A percentile compares a stretch with the other conserved stretches of the same genome.
Evolutionary conservation across 2,329 filamentous ascomycete species (phyloP).

Genomic region (Ophiostoma tasmaniense): DNA sequence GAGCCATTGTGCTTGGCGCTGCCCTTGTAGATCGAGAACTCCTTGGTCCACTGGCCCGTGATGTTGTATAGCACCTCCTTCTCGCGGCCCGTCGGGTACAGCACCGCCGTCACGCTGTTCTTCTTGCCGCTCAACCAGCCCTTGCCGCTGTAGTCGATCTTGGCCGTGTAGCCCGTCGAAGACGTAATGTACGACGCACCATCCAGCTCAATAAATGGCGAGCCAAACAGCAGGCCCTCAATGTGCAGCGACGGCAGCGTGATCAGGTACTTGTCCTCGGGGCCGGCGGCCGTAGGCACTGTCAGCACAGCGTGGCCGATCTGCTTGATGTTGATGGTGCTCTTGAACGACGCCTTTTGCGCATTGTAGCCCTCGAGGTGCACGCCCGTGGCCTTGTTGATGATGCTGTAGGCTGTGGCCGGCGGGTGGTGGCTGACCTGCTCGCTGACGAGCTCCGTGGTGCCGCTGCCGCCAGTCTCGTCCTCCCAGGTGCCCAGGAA

Average conservation of each 20-base stretch:
- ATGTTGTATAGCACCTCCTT: constrained; percentile 71
- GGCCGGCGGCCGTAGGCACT: constrained; percentile 43
- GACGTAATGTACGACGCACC: constrained; percentile 77
- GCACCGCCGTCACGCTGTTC: constrained; percentile 70
- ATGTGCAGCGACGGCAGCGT: constrained; percentile 88
- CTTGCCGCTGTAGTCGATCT: constrained; percentile 87
- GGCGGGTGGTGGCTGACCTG: constrained; percentile 94
- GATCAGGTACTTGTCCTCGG: constrained; percentile 69
- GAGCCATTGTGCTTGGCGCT: constrained; percentile 36
- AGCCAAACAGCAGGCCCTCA: constrained; percentile 78
- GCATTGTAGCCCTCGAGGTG: constrained; percentile 83
- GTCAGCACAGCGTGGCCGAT: constrained; percentile 81
- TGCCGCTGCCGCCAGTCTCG: constrained; percentile 53
- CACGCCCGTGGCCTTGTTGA: constrained; percentile 76
- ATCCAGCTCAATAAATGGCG: constrained; percentile 87
- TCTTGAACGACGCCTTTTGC: constrained; percentile 89
- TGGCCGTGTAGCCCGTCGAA: constrained; percentile 76
- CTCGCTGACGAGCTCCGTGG: constrained; percentile 81
- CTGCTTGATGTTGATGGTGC: constrained; percentile 91
- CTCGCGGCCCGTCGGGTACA: constrained; percentile 64
- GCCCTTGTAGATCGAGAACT: constrained; percentile 68
- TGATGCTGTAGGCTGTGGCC: constrained; percentile 87
- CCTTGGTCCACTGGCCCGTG: constrained; percentile 83
- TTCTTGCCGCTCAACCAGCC: constrained; percentile 96
- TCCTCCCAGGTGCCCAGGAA: constrained; percentile 90